phyloP scores from a whole-genome alignment of 2,329 filamentous ascomycete genomes.

The Aureobasidium sp. region DNA sequence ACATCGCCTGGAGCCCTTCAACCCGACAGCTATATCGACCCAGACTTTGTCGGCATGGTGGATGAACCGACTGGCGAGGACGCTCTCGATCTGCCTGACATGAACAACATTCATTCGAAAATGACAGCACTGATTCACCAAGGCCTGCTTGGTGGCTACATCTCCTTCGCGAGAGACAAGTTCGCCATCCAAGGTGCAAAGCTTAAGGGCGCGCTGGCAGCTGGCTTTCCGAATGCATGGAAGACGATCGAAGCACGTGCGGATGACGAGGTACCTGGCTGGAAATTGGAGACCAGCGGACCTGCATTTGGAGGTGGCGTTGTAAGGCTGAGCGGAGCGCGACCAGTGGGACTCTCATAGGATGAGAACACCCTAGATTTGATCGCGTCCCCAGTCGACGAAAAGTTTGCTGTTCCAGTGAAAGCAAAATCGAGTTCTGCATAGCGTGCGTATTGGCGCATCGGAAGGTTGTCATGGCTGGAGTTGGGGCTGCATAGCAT shows the following conservation, averaged over 20 bases:
- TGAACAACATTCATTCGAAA: slow-evolving; percentile 67
- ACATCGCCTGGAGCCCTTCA: slow-evolving; percentile 27
- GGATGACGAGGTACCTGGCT: slow-evolving; percentile 63
- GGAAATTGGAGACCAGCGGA: slow-evolving; percentile 49
- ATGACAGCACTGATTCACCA: slow-evolving; percentile 72
- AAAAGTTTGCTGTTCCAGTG: not conserved
- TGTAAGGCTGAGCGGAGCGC: slow-evolving; percentile 50
- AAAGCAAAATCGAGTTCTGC: slow-evolving; percentile 7
- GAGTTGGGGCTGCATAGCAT: not conserved
- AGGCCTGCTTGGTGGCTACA: slow-evolving; percentile 73
- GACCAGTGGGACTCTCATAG: slow-evolving; percentile 33
- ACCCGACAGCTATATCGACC: slow-evolving; percentile 36
- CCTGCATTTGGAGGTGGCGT: slow-evolving; percentile 32
- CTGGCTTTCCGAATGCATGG: slow-evolving; percentile 71
- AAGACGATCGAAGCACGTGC: slow-evolving; percentile 57
- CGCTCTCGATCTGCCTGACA: slow-evolving; percentile 35
- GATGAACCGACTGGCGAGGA: slow-evolving; percentile 9
- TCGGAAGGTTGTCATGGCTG: not conserved
- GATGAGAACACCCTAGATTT: not conserved
- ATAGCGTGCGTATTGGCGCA: slow-evolving; percentile 5
- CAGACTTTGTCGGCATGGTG: slow-evolving; percentile 37
- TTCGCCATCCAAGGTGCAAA: slow-evolving; percentile 79
- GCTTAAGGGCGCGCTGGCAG: slow-evolving; percentile 44
- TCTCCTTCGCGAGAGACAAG: slow-evolving; percentile 66
- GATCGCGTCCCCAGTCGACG: not conserved